Base-by-base conservation (phyloP, 768 basidiomycete genomes). In the Russula foetens region DNA sequence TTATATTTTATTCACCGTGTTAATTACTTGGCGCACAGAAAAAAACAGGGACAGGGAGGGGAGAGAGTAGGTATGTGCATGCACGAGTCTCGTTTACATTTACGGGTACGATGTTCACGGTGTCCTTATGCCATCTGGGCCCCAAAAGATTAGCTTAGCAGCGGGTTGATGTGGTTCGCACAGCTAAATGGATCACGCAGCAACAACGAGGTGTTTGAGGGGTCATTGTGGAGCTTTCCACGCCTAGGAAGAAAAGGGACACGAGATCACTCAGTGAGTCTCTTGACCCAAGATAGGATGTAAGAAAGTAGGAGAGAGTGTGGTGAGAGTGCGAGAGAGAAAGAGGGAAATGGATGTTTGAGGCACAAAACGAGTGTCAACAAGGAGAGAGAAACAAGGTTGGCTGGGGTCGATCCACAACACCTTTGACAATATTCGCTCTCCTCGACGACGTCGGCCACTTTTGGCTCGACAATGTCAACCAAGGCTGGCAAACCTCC, bases 401-500 rank as follows among this genome's bases (percentile, higher is more conserved):
- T 47, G n/a, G 44, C 11, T 28, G 31, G 38, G 6, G 26, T 59
- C 58, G 52, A 59, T 59, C 58, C 53, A 59, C 58, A 41, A 26
- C 51, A 19, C 33, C 51, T 52, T 35, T 26, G n/a, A 29, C 59
- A 41, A 55, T 39, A 51, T 52, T 58, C 56, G 35, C 44, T 52
- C 50, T 58, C 61, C 45, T 62, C 61, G 56, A 62, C 61, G 53
- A 58, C 61, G 61, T 58, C 61, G 58, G 60, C 53, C 67, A 43
- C 28, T 44, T 58, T 49, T 63, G 51, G 47, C 64, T 63, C 59
- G 69, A 52, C 63, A 61, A 88, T 90, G 88, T 88, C 87, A 73
- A 86, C 87, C 69, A 88, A 85, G 76, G 84, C 81, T 55, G 86
- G 88, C 69, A 88, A 85, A 75, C 84, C 81, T 53, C 88, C 88